These are phyloP conservation scores for Kurtzmaniella natalensis DNA, from an alignment of 1,139 yeast genomes.

Conservation along the genomic window DNA sequence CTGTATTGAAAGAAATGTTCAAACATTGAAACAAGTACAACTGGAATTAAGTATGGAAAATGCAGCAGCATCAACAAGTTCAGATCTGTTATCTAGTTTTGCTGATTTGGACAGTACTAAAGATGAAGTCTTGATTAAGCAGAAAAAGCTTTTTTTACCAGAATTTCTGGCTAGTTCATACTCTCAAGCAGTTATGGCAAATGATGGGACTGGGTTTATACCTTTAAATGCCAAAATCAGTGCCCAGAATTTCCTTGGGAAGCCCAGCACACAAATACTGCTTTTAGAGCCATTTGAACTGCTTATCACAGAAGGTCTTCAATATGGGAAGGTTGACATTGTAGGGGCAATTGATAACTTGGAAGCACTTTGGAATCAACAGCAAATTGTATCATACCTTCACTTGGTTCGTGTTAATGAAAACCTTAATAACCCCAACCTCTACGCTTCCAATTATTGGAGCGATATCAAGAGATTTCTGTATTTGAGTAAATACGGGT, in stretches of 20 bases:
- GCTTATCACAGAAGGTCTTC: conserved; percentile 22
- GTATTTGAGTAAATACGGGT: too few species aligned
- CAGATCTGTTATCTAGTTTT: not conserved
- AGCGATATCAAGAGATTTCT: too few species aligned
- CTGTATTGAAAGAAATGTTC: not conserved
- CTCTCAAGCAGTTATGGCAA: conserved; percentile 31
- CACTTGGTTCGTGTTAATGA: conserved; percentile 14
- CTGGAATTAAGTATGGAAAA: not conserved
- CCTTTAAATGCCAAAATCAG: conserved; percentile 31
- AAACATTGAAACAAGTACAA: not conserved
- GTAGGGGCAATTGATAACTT: conserved; percentile 18
- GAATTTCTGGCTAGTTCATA: conserved; percentile 30
- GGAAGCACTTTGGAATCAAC: conserved; percentile 33
- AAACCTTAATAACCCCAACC: too few species aligned
- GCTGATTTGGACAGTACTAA: not conserved
- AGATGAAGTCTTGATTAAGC: conserved; percentile 32
- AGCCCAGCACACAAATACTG: conserved; percentile 11
- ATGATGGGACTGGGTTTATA: conserved; percentile 32
- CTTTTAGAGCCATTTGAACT: not conserved
- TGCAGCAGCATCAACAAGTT: not conserved
- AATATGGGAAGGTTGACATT: conserved; percentile 25
- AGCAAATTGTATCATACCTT: conserved; percentile 29
- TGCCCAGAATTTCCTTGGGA: conserved; percentile 28
- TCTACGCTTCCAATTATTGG: too few species aligned
- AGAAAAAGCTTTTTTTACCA: conserved; percentile 35